Evolutionary conservation across 768 basidiomycete species (phyloP), one percentile per base, ranked within the genome.

Genomic region (Favolaschia claudopus): DNA sequence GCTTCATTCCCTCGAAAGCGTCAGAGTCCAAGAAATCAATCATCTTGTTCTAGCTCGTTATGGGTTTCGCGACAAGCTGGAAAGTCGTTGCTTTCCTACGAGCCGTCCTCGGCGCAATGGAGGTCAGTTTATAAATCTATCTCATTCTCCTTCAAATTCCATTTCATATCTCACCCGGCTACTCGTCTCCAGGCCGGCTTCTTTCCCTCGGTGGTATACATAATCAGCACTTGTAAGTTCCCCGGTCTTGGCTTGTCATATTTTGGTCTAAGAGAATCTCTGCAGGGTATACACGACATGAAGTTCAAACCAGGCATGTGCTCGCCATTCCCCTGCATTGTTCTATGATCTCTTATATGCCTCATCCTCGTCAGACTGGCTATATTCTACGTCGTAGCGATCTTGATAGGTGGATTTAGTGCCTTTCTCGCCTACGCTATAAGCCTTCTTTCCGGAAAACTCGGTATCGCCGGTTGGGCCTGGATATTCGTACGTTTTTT

Each of bases 51-150:
- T 83, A 81, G 66, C 65, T 82, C 22, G 72, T 71, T 12, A 82
- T 83, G 81, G 82, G 78, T 3, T 83, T 83, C 56, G 77, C 79
- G 14, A 69, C 74, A 0, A 69, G 67, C 28, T 84, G 81, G 82
- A 68, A 71, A 20, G 64, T 73, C 40, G 68, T 83, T 53, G 72
- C 69, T 12, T 60, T 82, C 27, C 78, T 77, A 57, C 69, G 82
- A 45, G 72, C 74, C 5, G 60, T 82, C 20, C 72, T 82, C 31
- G 82, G 81, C 48, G 65, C 66, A 14, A 77, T 81, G 48, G 82
- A 82, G 71, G 82, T 80, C 24, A 5, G 68, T 27, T 13, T 24
- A 25, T 17, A 22, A 14, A 22, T 49, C 50, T 20, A 25, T 25
- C 53, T 33, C 5, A 25, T 39, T 24, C 27, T 39, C 47, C 24